These are phyloP conservation scores for Lactarius hatsudake DNA, from an alignment of 768 basidiomycete genomes.

Conservation along the genomic window DNA sequence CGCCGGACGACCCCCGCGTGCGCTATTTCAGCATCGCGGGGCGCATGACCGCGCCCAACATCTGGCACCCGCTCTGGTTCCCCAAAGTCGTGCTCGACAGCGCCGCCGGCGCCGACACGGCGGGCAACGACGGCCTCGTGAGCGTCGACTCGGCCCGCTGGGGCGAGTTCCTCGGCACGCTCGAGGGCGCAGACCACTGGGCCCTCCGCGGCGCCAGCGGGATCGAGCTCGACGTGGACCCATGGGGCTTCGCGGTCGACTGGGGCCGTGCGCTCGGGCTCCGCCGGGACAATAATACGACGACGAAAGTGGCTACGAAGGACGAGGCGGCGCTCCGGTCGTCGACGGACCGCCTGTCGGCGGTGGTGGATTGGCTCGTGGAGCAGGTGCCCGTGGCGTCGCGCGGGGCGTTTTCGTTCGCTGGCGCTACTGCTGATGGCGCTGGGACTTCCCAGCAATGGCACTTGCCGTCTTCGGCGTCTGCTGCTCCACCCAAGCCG, in stretches of 20 bases:
- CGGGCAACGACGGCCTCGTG: conserved; percentile 93
- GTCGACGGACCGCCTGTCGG: conserved; percentile 69
- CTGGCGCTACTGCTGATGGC: not conserved
- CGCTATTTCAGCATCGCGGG: conserved; percentile 93
- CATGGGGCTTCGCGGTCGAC: conserved; percentile 45
- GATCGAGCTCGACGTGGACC: conserved; percentile 60
- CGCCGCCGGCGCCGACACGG: conserved; percentile 58
- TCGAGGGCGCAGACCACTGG: conserved; percentile 96
- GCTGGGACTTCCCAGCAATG: not conserved
- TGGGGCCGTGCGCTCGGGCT: conserved; percentile 52
- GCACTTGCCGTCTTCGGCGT: not conserved
- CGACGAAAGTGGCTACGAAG: conserved; percentile 26
- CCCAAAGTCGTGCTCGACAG: conserved; percentile 94
- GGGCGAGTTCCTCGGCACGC: conserved; percentile 91
- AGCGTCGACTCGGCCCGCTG: conserved; percentile 90
- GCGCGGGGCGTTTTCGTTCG: conserved; percentile 16
- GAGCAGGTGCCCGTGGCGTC: conserved; percentile 49
- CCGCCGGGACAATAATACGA: not conserved
- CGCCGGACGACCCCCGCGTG: conserved; percentile 75
- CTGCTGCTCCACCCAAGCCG: conserved; percentile 27
- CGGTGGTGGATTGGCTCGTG: conserved; percentile 76
- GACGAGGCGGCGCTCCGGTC: conserved; percentile 60
- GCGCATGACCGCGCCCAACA: conserved; percentile 57
- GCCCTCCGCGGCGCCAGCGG: conserved; percentile 89
- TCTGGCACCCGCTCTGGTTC: conserved; percentile 97